phyloP scores from a whole-genome alignment of 176 grass and related monocot genomes.

The Ananas comosus region DNA sequence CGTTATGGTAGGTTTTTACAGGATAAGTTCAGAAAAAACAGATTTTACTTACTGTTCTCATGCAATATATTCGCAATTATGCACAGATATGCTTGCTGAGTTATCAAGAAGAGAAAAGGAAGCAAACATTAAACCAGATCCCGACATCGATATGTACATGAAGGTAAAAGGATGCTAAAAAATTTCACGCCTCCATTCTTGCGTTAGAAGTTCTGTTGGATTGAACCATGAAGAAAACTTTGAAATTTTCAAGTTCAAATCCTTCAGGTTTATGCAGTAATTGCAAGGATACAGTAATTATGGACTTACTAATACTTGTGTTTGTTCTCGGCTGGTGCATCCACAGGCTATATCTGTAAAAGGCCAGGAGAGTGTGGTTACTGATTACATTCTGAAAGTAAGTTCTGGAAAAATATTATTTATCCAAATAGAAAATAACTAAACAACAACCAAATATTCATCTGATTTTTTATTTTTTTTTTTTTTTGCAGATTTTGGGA shows the following conservation, averaged over 20 bases:
- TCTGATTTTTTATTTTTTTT: neutral
- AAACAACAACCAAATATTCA: neutral
- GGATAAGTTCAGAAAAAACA: neutral
- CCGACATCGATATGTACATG: slow-evolving; percentile 90
- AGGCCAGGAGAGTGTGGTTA: slow-evolving; percentile 86
- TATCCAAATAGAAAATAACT: slow-evolving; percentile 2
- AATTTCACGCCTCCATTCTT: neutral
- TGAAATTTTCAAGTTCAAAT: no score
- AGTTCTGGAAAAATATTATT: neutral
- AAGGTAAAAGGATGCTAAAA: slow-evolving; percentile 33
- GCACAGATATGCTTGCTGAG: slow-evolving; percentile 82
- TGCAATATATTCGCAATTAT: slow-evolving; percentile 13
- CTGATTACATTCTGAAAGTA: slow-evolving; percentile 94
- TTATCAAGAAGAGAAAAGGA: slow-evolving; percentile 90
- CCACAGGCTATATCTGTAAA: slow-evolving; percentile 80
- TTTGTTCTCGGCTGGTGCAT: neutral
- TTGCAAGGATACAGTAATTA: neutral
- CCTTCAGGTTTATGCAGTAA: no score
- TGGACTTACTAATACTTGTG: neutral
- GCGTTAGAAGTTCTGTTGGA: neutral
- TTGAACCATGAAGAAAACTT: slow-evolving; percentile 1
- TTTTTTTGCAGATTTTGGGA: slow-evolving; percentile 55
- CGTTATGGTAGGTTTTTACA: slow-evolving; percentile 58
- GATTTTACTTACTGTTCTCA: neutral
- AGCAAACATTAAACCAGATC: slow-evolving; percentile 82